Evolutionary conservation across 2,329 filamentous ascomycete species (phyloP).

Genomic region (Dactylellina cionopaga): DNA sequence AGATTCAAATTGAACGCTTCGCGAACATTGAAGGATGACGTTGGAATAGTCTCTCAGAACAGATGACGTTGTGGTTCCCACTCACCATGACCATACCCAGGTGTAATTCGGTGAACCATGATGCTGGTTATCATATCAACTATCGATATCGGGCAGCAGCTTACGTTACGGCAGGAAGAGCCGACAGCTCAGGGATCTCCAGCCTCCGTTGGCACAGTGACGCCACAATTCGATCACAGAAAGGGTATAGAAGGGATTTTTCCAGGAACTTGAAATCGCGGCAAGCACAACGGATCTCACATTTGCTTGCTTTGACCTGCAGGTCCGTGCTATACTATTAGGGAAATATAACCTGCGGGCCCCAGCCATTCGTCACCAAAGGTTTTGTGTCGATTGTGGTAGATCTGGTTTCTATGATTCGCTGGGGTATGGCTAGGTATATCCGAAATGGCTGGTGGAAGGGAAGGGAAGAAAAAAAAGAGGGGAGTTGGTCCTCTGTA

Average conservation of each 20-base stretch:
- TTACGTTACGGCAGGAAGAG: conserved; percentile 14
- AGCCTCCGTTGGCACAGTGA: conserved; percentile 19
- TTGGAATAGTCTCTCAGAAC: conserved; percentile 9
- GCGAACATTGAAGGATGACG: conserved; percentile 9
- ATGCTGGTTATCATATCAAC: too few relatives aligned
- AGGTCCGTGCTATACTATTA: conserved; percentile 33
- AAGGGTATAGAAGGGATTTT: conserved; percentile 2
- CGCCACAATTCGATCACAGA: conserved; percentile 53
- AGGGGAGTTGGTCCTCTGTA: too few relatives aligned
- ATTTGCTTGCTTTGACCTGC: conserved; percentile 20
- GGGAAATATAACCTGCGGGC: conserved; percentile 9
- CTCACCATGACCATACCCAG: conserved; percentile 40
- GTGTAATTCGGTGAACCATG: too few relatives aligned
- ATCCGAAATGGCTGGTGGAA: conserved; percentile 18
- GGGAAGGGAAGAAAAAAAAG: conserved; percentile 17
- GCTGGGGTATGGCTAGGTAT: neutral
- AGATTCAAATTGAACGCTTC: neutral
- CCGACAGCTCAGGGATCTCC: conserved; percentile 25
- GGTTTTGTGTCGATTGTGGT: conserved; percentile 16
- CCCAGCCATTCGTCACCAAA: conserved; percentile 9
- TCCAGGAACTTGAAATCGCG: conserved; percentile 17
- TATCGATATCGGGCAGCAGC: conserved; percentile 5
- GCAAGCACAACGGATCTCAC: conserved; percentile 29
- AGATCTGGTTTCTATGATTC: conserved; percentile 34
- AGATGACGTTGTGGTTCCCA: conserved; percentile 9